These are phyloP conservation scores for Ceratopteris richardii DNA, from an alignment of 75 land plant genomes.

Conservation along the genomic window DNA sequence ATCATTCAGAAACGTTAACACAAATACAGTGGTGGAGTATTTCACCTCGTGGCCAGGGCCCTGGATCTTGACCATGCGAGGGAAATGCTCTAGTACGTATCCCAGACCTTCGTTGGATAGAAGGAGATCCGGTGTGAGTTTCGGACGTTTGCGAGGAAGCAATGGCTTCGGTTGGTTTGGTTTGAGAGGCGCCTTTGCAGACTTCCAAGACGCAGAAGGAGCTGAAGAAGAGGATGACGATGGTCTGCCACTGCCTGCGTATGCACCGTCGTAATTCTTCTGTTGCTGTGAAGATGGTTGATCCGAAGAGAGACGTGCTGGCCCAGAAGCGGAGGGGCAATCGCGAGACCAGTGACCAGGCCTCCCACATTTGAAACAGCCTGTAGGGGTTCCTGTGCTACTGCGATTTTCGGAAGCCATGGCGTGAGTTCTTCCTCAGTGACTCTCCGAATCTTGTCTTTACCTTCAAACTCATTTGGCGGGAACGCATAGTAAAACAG, in stretches of 20 bases:
- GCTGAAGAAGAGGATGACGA: background rate
- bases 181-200: background rate
- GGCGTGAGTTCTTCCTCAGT: too few species aligned
- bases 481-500: too few species aligned
- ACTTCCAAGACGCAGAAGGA: conserved; percentile 10
- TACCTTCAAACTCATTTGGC: too few species aligned
- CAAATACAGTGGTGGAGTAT: too few species aligned
- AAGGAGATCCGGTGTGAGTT: conserved; percentile 70
- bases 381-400: conserved; percentile 45
- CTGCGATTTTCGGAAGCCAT: too few species aligned
- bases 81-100: conserved; percentile 82
- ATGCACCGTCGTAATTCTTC: background rate
- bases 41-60: conserved; percentile 97
- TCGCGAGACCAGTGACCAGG: conserved; percentile 95
- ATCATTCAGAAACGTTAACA: too few species aligned
- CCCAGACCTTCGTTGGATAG: conserved; percentile 83
- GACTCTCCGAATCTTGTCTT: too few species aligned
- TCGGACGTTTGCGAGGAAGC: conserved; percentile 39
- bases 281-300: background rate
- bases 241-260: background rate
- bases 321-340: conserved; percentile 45
- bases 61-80: conserved; percentile 48
- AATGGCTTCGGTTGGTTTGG: background rate
- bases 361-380: conserved; percentile 94
- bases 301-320: background rate